Evolutionary conservation across 768 basidiomycete species (phyloP).

Genomic region (Leccinellum rugosiceps): DNA sequence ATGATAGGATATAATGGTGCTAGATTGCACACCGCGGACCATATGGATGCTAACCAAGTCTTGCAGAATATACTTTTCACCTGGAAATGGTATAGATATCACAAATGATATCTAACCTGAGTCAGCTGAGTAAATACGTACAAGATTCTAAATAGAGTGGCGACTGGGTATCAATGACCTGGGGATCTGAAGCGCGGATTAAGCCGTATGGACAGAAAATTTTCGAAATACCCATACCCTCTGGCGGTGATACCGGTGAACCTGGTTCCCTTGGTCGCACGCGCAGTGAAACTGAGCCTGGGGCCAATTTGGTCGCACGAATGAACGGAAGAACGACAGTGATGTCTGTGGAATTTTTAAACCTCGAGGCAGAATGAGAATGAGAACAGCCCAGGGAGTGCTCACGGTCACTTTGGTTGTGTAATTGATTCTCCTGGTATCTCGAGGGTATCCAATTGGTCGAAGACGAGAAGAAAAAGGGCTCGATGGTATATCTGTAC

Average conservation of each 20-base stretch:
- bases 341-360: conserved; percentile 39
- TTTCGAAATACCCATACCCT: conserved; percentile 2
- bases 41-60: conserved; percentile 56
- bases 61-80: conserved; percentile 25
- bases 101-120: background rate
- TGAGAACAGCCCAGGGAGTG: conserved; percentile 24
- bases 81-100: conserved; percentile 8
- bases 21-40: conserved; percentile 32
- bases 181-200: conserved; percentile 11
- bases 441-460: conserved; percentile 67
- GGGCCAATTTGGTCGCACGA: conserved; percentile 30
- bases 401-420: conserved; percentile 51
- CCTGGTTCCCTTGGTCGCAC: background rate
- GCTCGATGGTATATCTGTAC: conserved; percentile 51
- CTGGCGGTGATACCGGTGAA: background rate
- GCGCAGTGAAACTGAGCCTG: background rate
- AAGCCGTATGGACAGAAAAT: background rate
- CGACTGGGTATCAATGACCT: conserved; percentile 50
- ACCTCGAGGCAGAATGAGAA: background rate
- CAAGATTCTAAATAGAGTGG: conserved; percentile 38
- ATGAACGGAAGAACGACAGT: conserved; percentile 55
- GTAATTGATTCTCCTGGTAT: conserved; percentile 48
- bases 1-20: conserved; percentile 31
- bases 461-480: conserved; percentile 64
- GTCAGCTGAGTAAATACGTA: conserved; percentile 18